These are phyloP conservation scores for Phoma sp. DNA, from an alignment of 2,329 filamentous ascomycete genomes.

Conservation along the genomic window DNA sequence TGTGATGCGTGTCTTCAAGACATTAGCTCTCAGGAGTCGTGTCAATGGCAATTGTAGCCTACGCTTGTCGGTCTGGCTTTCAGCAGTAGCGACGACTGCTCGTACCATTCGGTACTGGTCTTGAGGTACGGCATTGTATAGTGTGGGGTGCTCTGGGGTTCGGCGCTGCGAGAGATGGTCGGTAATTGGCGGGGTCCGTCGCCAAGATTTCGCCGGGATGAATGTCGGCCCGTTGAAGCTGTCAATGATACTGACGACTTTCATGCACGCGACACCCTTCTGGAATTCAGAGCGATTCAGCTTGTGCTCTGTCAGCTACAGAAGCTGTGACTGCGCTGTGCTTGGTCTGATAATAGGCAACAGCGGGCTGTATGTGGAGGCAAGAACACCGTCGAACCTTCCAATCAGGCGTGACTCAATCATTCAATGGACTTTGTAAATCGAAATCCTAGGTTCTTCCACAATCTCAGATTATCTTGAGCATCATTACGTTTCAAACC, in stretches of 20 bases:
- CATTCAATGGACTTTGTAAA: constrained; percentile 11
- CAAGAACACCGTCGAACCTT: constrained; percentile 19
- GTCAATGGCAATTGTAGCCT: constrained; percentile 46
- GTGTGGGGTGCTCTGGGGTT: constrained; percentile 19
- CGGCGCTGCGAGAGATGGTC: constrained; percentile 15
- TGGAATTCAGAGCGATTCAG: neutral
- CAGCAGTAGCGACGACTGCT: constrained; percentile 82
- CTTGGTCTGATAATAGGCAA: constrained; percentile 1
- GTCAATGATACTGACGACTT: neutral
- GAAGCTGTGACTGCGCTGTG: too few relatives aligned
- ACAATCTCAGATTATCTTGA: neutral
- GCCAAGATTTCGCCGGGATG: constrained; percentile 10
- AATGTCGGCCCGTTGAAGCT: constrained; percentile 9
- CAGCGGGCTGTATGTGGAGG: neutral
- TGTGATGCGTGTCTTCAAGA: constrained; percentile 78
- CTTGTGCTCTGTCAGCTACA: too few relatives aligned
- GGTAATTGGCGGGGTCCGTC: constrained; percentile 31
- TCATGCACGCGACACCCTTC: constrained; percentile 6
- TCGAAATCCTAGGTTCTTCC: neutral
- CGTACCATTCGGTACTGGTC: constrained; percentile 89
- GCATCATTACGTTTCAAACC: neutral
- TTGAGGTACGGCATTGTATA: constrained; percentile 75
- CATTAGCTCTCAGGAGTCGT: constrained; percentile 20
- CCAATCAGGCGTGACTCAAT: constrained; percentile 11
- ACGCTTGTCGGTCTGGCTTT: constrained; percentile 86